Evolutionary conservation across 1,284 basidiomycete genomes (phyloP), one percentile per base, ranked within the genome.

Genomic region (Exobasidium cylindrosporum): DNA sequence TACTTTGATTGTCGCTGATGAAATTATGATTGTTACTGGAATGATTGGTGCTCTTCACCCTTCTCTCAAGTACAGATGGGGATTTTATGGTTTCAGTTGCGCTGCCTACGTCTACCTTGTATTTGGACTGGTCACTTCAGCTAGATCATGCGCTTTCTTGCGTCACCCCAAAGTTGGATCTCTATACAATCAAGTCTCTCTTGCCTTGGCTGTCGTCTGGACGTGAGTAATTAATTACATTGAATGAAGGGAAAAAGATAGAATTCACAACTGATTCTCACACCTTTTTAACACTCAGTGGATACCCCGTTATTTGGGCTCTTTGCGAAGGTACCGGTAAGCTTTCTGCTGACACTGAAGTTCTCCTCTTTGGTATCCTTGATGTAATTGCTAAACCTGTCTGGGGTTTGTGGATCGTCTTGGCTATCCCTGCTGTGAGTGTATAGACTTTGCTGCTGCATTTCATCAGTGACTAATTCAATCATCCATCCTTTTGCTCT

Each of bases 341-440:
- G 40, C 29, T 62, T 29, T 43, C 61, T 14, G 58, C 67, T 43
- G 70, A 73, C 61, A 60, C 63, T 24, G 72, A 73, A 61, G 69
- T 73, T 35, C 64, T 73, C 54, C 64, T 66, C 61, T 73, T 71
- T 58, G 72, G 67, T 61, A 66, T 73, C 57, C 64, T 72, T 50
- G 72, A 73, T 50, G 66, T 73, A 7, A 67, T 72, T 28, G 72
- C 72, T 32, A 73, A 73, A 67, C 72, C 72, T 21, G 43, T 73
- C 31, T 73, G 72, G 72, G 72, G 72, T 40, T 64, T 67, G 31
- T 69, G 67, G 68, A 54, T 73, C 52, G 54, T 73, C 44, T 43
- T 73, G 17, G 70, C 66, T 44, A 66, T 64, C 21, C 72, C 72
- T 1, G 67, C 47, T 50, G 47, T 40, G 35, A 40, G 35, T 40